phyloP scores from a whole-genome alignment of 495 filamentous ascomycete species.

The Neurospora sp. region DNA sequence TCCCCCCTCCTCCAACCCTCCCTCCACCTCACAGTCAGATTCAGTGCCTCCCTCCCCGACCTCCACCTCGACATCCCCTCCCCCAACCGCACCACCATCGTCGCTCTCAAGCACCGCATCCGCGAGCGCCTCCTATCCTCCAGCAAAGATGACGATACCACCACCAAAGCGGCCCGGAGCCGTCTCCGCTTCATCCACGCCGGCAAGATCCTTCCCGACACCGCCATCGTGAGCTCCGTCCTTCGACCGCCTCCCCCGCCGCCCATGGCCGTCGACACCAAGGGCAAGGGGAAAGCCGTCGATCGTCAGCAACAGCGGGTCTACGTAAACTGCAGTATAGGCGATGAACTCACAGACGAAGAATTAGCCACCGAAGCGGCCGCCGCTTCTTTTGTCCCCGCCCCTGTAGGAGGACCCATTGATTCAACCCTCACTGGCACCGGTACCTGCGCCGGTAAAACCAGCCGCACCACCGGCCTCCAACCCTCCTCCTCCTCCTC shows the following conservation, averaged over 20 bases:
- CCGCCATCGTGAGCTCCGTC: conserved; percentile 50
- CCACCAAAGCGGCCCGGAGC: conserved; percentile 38
- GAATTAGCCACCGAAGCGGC: conserved; percentile 63
- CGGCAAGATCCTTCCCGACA: conserved; percentile 73
- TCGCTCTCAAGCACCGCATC: conserved; percentile 72
- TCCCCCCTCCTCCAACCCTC: conserved; percentile 42
- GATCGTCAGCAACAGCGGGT: conserved; percentile 28
- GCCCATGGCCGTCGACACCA: conserved; percentile 25
- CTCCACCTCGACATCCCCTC: conserved; percentile 62
- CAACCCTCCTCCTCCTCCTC: conserved; percentile 4
- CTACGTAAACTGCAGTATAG: conserved; percentile 87
- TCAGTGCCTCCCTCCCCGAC: conserved; percentile 76
- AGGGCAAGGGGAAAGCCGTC: conserved; percentile 19
- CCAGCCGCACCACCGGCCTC: conserved; percentile 3
- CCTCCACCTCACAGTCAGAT: conserved; percentile 73
- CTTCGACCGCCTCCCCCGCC: conserved; percentile 52
- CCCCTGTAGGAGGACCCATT: conserved; percentile 3
- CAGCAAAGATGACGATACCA: conserved; percentile 14
- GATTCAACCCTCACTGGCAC: not conserved
- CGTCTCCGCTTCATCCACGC: conserved; percentile 80
- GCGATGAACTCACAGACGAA: conserved; percentile 53
- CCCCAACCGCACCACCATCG: conserved; percentile 57
- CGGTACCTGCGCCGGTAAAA: not conserved
- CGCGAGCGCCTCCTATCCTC: conserved; percentile 50
- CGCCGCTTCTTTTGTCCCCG: conserved; percentile 30